These are phyloP conservation scores for Kwoniella sp. DNA, from an alignment of 768 basidiomycete genomes.

Conservation along the genomic window DNA sequence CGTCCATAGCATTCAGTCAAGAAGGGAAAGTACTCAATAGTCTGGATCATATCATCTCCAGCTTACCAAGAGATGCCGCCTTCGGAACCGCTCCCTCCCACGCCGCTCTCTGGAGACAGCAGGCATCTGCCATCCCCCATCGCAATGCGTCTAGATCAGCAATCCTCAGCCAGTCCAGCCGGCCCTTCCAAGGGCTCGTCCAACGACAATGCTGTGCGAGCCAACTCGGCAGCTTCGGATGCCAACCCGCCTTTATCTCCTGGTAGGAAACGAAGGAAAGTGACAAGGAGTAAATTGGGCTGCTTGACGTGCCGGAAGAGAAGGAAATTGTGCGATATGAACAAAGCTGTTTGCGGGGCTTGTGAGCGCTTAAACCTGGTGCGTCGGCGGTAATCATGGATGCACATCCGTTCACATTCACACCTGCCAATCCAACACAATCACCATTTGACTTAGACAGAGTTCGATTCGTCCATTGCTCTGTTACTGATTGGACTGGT, in stretches of 20 bases:
- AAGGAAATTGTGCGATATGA: conserved; percentile 41
- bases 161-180: conserved; percentile 5
- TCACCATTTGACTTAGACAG: too few relatives aligned
- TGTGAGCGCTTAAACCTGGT: conserved; percentile 40
- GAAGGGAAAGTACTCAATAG: too few relatives aligned
- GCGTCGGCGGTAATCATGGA: conserved; percentile 7
- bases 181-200: background rate
- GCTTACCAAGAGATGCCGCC: too few relatives aligned
- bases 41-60: too few relatives aligned
- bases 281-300: conserved; percentile 35
- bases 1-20: too few relatives aligned
- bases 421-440: background rate
- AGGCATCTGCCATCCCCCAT: conserved; percentile 2
- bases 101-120: background rate
- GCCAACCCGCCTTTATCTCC: conserved; percentile 7
- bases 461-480: too few relatives aligned
- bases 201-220: background rate
- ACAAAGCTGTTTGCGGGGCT: conserved; percentile 36
- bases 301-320: conserved; percentile 45
- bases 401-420: background rate
- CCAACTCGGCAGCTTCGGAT: background rate
- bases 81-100: background rate
- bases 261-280: conserved; percentile 35
- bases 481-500: too few relatives aligned
- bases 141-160: background rate